These are phyloP conservation scores for Cichorium intybus DNA, from an alignment of 140 eudicot species.

Conservation along the genomic window DNA sequence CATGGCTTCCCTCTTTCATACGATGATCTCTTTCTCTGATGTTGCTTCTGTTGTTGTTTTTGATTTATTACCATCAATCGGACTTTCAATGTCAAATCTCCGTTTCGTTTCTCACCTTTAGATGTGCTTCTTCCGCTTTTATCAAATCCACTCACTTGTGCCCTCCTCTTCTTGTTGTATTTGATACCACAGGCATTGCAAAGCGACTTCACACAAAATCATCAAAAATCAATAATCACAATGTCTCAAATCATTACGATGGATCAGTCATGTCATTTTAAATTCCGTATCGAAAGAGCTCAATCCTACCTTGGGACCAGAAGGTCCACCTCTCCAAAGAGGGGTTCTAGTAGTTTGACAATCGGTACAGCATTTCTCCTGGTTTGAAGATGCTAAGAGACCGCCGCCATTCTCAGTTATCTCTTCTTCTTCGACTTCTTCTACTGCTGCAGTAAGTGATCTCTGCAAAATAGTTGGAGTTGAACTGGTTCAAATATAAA, in stretches of 20 bases:
- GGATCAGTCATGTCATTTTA: neutral
- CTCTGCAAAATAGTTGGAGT: conserved; percentile 30
- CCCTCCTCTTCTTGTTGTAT: conserved; percentile 66
- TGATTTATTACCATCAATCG: conserved; percentile 35
- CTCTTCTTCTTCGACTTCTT: conserved; percentile 1
- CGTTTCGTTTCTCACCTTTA: conserved; percentile 14
- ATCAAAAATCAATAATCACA: neutral
- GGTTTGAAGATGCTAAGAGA: conserved; percentile 14
- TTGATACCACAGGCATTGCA: conserved; percentile 94
- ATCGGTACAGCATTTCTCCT: conserved; percentile 46
- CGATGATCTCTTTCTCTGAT: conserved; percentile 39
- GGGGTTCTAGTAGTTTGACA: conserved; percentile 72
- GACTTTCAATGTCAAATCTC: conserved; percentile 32
- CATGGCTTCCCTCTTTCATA: conserved; percentile 36
- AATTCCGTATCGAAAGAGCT: neutral
- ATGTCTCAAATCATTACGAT: neutral
- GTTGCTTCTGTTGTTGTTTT: conserved; percentile 17
- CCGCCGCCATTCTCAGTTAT: neutral
- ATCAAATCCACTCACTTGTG: conserved; percentile 46
- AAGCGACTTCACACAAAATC: conserved; percentile 40
- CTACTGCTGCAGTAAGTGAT: conserved; percentile 5
- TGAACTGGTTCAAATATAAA: neutral
- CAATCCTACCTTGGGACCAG: conserved; percentile 74
- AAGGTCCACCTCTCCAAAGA: conserved; percentile 82
- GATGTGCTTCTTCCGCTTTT: conserved; percentile 32